Evolutionary conservation across 1,284 basidiomycete species (phyloP).

Genomic region (Moniliophthora roreri): DNA sequence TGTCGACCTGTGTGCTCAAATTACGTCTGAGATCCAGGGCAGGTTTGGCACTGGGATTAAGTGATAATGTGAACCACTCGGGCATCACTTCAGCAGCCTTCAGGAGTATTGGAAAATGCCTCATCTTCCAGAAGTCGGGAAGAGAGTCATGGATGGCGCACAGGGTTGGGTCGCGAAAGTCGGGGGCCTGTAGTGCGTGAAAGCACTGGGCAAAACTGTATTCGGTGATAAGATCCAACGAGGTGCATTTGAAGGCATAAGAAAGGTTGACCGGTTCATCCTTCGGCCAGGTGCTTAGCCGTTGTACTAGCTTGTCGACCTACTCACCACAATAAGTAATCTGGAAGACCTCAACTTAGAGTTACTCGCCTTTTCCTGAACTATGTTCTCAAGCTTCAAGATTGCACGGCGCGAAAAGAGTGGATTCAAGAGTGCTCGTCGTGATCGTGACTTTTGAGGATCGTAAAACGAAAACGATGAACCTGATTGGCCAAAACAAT

Average conservation of each 20-base stretch:
- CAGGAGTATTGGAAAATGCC: background rate
- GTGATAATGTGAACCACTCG: background rate
- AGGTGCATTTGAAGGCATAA: background rate
- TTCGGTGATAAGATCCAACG: background rate
- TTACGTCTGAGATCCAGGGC: background rate
- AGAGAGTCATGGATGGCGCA: conserved; percentile 22
- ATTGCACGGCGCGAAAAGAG: conserved; percentile 27
- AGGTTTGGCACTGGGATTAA: background rate
- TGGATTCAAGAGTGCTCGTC: conserved; percentile 21
- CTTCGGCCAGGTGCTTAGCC: background rate
- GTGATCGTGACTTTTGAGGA: conserved; percentile 19
- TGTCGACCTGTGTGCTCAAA: conserved; percentile 10
- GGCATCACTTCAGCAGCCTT: background rate
- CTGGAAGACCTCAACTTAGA: background rate
- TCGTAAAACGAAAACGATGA: conserved; percentile 18
- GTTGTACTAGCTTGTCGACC: background rate
- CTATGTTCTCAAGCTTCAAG: conserved; percentile 21
- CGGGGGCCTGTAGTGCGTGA: background rate
- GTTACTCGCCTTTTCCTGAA: conserved; percentile 22
- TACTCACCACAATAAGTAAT: conserved; percentile 7
- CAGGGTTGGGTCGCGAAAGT: background rate
- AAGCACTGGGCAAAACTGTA: background rate
- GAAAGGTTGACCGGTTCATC: background rate
- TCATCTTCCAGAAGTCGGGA: conserved; percentile 33
- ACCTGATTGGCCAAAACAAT: conserved; percentile 12